Conservation (phyloP, 257 asterid species). For the Jasminum sambac region DNA sequence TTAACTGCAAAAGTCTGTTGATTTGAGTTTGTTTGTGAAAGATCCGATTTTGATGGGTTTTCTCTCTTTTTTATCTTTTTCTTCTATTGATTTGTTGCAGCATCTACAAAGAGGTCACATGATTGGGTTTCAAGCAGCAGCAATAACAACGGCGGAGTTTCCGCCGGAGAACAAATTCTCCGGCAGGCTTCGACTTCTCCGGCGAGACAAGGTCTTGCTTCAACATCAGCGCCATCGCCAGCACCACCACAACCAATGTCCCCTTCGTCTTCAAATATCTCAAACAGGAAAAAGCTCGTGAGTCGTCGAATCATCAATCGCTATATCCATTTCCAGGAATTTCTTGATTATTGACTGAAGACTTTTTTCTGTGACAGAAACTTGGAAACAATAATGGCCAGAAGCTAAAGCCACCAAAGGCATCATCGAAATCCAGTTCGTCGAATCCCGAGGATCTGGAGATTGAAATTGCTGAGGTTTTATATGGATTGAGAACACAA, state of each 20-base stretch:
- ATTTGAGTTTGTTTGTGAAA: not conserved
- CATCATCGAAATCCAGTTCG: constrained; percentile 60
- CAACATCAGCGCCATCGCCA: constrained; percentile 45
- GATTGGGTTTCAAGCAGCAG: constrained; percentile 70
- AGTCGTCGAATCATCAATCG: constrained; percentile 31
- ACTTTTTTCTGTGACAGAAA: constrained; percentile 41
- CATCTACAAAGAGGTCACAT: constrained; percentile 79
- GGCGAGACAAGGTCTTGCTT: constrained; percentile 43
- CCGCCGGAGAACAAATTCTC: constrained; percentile 52
- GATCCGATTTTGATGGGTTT: constrained; percentile 24
- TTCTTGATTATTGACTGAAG: constrained; percentile 6
- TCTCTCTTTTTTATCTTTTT: no score
- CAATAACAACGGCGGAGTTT: constrained; percentile 37
- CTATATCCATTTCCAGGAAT: not conserved
- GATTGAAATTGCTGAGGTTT: constrained; percentile 92
- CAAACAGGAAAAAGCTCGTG: constrained; percentile 73
- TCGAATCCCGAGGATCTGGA: constrained; percentile 86
- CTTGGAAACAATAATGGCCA: constrained; percentile 39
- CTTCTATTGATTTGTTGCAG: constrained; percentile 38
- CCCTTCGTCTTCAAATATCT: constrained; percentile 76
- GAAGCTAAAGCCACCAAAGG: constrained; percentile 75
- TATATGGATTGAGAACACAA: constrained; percentile 80
- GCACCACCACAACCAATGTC: constrained; percentile 73
- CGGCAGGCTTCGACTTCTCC: constrained; percentile 64
- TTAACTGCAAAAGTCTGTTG: not conserved